phyloP scores from a whole-genome alignment of 208 protist species.

The Leishmania gerbilli region DNA sequence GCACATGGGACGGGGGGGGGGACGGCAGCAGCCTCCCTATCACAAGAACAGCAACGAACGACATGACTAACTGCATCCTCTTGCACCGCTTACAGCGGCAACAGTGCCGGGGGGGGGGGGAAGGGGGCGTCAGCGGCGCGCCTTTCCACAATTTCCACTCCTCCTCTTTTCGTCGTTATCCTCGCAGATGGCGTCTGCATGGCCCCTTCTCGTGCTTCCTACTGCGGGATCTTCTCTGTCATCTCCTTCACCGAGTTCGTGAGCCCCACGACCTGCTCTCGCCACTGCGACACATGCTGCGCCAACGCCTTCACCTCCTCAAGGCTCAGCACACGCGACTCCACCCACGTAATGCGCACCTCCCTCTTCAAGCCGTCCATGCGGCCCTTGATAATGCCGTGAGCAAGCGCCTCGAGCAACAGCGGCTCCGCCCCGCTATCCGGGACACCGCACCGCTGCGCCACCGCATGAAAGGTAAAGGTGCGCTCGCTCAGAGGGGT shows the following conservation, averaged over 20 bases:
- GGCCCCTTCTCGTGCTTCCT: not conserved
- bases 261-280: conserved; percentile 59
- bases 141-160: not conserved
- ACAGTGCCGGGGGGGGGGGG: not conserved
- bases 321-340: conserved; percentile 85
- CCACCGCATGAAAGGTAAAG: conserved; percentile 79
- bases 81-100: not conserved
- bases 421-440: conserved; percentile 91
- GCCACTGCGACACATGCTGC: conserved; percentile 73
- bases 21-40: not conserved
- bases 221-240: conserved; percentile 33
- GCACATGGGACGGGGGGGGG: not conserved
- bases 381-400: conserved; percentile 91
- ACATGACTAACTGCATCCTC: not conserved
- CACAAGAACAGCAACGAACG: not conserved
- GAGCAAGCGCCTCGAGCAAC: conserved; percentile 94
- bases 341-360: conserved; percentile 89
- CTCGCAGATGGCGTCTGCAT: not conserved
- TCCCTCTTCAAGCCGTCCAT: conserved; percentile 92
- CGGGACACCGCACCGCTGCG: conserved; percentile 62
- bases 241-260: conserved; percentile 48
- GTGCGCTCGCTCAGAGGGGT: conserved; percentile 91
- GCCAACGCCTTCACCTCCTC: conserved; percentile 77
- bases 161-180: not conserved
- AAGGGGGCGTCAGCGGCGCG: not conserved